Evolutionary conservation across 345 rosid species (phyloP).

Genomic region (Anacardium occidentale): DNA sequence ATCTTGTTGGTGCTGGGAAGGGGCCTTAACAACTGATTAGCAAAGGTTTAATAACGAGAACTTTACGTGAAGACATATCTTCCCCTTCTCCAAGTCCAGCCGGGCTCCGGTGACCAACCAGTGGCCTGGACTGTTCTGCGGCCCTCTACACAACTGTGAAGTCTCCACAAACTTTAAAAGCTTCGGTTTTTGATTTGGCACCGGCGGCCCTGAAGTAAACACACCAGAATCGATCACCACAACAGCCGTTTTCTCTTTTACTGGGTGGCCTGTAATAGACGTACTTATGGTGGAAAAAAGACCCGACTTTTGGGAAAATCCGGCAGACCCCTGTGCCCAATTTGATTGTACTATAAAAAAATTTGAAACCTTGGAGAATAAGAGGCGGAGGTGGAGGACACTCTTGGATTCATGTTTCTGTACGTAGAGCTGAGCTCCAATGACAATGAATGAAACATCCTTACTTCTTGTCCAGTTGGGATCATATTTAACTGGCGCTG

Average conservation of each 20-base stretch:
- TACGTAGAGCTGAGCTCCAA: constrained; percentile 81
- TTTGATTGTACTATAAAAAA: constrained; percentile 41
- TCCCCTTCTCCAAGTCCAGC: constrained; percentile 71
- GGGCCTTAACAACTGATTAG: too few species aligned
- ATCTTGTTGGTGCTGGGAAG: too few species aligned
- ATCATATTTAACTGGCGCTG: constrained; percentile 66
- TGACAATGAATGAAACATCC: constrained; percentile 65
- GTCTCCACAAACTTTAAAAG: constrained; percentile 68
- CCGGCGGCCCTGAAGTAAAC: constrained; percentile 83
- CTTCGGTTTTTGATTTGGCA: constrained; percentile 64
- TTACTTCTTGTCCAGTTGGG: constrained; percentile 44
- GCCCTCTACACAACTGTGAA: constrained; percentile 72
- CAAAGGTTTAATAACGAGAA: constrained; percentile 55
- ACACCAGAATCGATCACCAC: constrained; percentile 73
- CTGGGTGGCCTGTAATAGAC: constrained; percentile 43
- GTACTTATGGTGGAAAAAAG: constrained; percentile 68
- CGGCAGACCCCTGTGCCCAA: constrained; percentile 58
- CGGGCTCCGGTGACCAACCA: constrained; percentile 86
- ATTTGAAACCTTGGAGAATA: constrained; percentile 58
- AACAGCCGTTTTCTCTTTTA: constrained; percentile 35
- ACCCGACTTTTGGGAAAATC: constrained; percentile 64
- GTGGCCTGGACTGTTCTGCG: constrained; percentile 85
- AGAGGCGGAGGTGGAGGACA: constrained; percentile 76
- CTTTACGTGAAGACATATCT: constrained; percentile 76
- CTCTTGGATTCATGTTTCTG: constrained; percentile 59